Conservation (phyloP, 1,284 basidiomycete species). For the Tranzscheliella williamsii region DNA sequence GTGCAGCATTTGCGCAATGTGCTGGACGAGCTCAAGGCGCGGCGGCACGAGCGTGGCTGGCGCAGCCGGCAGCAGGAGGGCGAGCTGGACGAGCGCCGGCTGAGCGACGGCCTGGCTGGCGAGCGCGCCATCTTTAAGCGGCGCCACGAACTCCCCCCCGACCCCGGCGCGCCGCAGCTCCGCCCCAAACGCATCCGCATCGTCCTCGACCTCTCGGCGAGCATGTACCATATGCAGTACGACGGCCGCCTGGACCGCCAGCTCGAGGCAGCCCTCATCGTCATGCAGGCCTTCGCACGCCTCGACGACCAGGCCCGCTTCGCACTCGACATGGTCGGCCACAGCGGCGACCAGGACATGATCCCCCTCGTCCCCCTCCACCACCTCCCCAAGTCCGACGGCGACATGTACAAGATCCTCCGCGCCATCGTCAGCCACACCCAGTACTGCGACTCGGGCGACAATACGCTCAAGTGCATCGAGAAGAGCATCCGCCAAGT, state of each 20-base stretch:
- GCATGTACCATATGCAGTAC: conserved; percentile 59
- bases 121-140: conserved; percentile 61
- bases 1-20: conserved; percentile 53
- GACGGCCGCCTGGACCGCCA: conserved; percentile 56
- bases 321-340: conserved; percentile 59
- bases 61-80: conserved; percentile 61
- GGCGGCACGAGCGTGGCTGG: conserved; percentile 61
- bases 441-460: conserved; percentile 50
- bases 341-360: conserved; percentile 57
- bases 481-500: conserved; percentile 43
- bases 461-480: conserved; percentile 48
- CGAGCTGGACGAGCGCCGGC: conserved; percentile 60
- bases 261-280: conserved; percentile 57
- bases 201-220: conserved; percentile 58
- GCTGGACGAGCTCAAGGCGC: conserved; percentile 59
- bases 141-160: conserved; percentile 54
- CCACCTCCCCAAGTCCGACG: conserved; percentile 49
- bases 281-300: conserved; percentile 59
- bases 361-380: conserved; percentile 55
- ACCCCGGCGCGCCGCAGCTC: conserved; percentile 57
- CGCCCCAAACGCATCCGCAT: conserved; percentile 62
- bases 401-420: conserved; percentile 52
- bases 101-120: conserved; percentile 61
- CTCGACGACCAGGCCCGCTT: conserved; percentile 44
- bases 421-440: conserved; percentile 50